phyloP scores from a whole-genome alignment of 1,284 basidiomycete species.

The Cryptococcus sp. region DNA sequence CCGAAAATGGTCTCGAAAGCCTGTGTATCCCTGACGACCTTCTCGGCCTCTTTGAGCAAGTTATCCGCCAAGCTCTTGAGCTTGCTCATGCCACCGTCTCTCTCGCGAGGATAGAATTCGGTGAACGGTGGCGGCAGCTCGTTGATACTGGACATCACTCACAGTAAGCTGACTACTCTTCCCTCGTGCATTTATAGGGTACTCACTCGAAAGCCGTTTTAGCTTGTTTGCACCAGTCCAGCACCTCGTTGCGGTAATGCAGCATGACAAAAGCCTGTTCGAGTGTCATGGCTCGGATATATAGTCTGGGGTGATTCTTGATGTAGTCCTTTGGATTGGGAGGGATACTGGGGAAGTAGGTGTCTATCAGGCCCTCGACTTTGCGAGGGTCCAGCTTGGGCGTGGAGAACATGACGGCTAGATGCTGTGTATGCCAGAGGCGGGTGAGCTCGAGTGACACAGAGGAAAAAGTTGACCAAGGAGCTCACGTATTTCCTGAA shows the following conservation, averaged over 20 bases:
- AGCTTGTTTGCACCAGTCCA: constrained; percentile 13
- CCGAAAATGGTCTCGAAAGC: constrained; percentile 5
- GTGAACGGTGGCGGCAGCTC: not conserved
- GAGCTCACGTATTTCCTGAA: constrained; percentile 25
- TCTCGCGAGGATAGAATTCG: constrained; percentile 5
- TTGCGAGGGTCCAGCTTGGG: constrained; percentile 6
- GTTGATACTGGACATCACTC: not conserved
- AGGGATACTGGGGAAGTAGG: constrained; percentile 26
- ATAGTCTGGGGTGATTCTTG: constrained; percentile 14
- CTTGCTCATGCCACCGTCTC: constrained; percentile 1
- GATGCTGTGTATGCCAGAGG: constrained; percentile 11
- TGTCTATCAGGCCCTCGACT: constrained; percentile 20
- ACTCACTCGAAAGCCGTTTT: not conserved
- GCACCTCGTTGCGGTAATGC: constrained; percentile 13
- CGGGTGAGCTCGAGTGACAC: not conserved
- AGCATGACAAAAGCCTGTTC: constrained; percentile 6
- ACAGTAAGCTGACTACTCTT: not conserved
- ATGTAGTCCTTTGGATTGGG: not conserved
- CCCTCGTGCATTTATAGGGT: not conserved
- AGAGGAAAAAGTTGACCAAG: not conserved
- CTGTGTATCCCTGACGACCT: constrained; percentile 6
- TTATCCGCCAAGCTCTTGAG: constrained; percentile 7
- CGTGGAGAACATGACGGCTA: constrained; percentile 14
- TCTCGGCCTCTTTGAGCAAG: constrained; percentile 10
- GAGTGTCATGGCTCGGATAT: constrained; percentile 21